These are phyloP conservation scores for Mortierella sp. DNA, from an alignment of 371 early-diverging fungal species.

Conservation along the genomic window DNA sequence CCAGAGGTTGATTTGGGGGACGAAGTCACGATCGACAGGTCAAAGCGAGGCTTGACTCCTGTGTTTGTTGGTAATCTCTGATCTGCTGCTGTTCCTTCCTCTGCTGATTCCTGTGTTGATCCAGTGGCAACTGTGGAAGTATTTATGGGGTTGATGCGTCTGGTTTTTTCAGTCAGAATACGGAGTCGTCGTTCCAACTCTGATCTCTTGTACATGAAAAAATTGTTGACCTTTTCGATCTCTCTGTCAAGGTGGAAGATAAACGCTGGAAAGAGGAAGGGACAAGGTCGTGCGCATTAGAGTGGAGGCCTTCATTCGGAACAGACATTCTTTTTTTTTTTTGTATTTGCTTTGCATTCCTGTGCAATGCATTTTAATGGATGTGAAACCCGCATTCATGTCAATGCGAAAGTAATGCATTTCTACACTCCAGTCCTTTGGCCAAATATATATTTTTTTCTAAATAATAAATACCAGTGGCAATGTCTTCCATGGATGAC, in stretches of 20 bases:
- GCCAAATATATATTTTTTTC: constrained; percentile 4
- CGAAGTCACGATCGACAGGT: constrained; percentile 37
- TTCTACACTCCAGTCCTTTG: not conserved
- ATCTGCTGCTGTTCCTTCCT: constrained; percentile 27
- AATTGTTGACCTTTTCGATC: constrained; percentile 76
- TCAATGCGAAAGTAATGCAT: not conserved
- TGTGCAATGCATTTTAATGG: not conserved
- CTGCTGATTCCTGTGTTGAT: not conserved
- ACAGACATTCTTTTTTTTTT: not conserved
- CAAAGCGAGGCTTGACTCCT: constrained; percentile 15
- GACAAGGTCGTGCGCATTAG: not conserved
- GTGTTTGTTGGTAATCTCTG: not conserved
- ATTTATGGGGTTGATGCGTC: constrained; percentile 29
- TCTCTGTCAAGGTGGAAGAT: constrained; percentile 75
- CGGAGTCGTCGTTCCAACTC: constrained; percentile 73
- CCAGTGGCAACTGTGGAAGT: constrained; percentile 4
- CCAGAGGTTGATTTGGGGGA: constrained; percentile 2
- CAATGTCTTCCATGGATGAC: constrained; percentile 46
- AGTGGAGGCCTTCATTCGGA: not conserved
- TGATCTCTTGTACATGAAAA: constrained; percentile 70
- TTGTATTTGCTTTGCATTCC: not conserved
- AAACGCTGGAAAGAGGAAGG: constrained; percentile 60
- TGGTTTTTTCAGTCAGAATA: constrained; percentile 70
- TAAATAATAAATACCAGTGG: constrained; percentile 56
- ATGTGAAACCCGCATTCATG: too few species aligned